These are phyloP conservation scores for Plasmodium blacklocki DNA, from an alignment of 169 alveolate species.

Conservation along the genomic window DNA sequence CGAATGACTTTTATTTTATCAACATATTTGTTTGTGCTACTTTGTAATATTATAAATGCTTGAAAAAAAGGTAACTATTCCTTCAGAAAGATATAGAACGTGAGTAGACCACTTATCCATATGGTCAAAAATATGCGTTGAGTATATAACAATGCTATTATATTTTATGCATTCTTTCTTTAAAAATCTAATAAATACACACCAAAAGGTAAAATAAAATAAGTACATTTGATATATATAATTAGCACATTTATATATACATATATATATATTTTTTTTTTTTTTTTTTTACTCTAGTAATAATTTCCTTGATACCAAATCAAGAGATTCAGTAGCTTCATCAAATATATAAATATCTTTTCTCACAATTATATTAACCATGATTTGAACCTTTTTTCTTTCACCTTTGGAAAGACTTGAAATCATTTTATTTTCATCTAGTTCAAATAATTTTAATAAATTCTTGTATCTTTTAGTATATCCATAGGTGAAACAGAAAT, in stretches of 20 bases:
- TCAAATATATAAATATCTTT: constrained; percentile 73
- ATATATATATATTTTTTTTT: neutral
- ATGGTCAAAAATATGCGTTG: constrained; percentile 70
- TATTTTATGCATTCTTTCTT: constrained; percentile 57
- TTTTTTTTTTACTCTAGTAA: constrained; percentile 44
- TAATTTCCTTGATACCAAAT: constrained; percentile 60
- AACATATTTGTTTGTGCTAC: neutral
- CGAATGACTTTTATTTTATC: neutral
- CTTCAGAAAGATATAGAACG: constrained; percentile 57
- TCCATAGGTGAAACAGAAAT: constrained; percentile 24
- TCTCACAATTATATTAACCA: constrained; percentile 45
- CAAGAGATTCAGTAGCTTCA: constrained; percentile 73
- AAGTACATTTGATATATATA: neutral
- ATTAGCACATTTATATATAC: neutral
- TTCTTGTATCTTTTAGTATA: constrained; percentile 49
- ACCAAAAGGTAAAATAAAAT: too few relatives aligned
- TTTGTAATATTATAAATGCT: constrained; percentile 23
- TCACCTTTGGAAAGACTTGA: constrained; percentile 64
- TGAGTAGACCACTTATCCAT: constrained; percentile 75
- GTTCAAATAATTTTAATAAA: constrained; percentile 51
- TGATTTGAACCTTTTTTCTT: constrained; percentile 72
- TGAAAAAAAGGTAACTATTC: constrained; percentile 46
- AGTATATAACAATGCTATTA: constrained; percentile 65
- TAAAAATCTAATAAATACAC: constrained; percentile 27
- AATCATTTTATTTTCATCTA: constrained; percentile 55